Evolutionary conservation across 2,329 filamentous ascomycete genomes (phyloP), one percentile per base, ranked within the genome.

Genomic region (Apiospora marii): DNA sequence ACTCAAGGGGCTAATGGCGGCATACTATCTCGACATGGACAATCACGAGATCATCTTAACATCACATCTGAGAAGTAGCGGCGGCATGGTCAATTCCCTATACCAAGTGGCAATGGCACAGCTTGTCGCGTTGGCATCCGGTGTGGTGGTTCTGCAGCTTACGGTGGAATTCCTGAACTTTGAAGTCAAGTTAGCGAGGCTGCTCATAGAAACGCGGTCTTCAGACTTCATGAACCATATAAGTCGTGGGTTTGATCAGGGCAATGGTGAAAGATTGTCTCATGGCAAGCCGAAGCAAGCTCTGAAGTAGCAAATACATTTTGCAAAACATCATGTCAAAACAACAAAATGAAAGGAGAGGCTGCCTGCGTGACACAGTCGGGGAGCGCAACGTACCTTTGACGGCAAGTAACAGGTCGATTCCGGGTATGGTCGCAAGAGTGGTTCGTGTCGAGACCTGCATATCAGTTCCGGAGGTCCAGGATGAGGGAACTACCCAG

Each of bases 281-380:
- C 96, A 98, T 98, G 86, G 94, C 95, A 91, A 85, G 85, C 86
- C 87, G 82, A 83, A 84, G 83, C 83, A 84, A 91, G 94, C 95
- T 99, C 96, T 98, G 96, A 98, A 99, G 96, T 98, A 98, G 96
- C 96, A 98, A 98, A 98, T 98, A 98, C 95, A 94, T 85, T 86
- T 91, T 93, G 92, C 90, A 93, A 91, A 93, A 90, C 96, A 98
- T 98, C 96, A 95, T 96, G 84, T 91, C 88, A 88, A 84, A 64
- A 41, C 24, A 19, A 4, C 41, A 14, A 41, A 41, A 64, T 10
- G 2, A 64, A 64, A n/a, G 49, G 3, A 64, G 72, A 61, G 3
- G 5, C n/a, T n/a, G 22, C 24, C 8, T 73, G 49, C 48, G 13
- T 43, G 72, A 51, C 24, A 49, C 61, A 53, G 72, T 12, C 71